Conservation (phyloP, 768 basidiomycete species). For the Kockovaella imperatae region DNA sequence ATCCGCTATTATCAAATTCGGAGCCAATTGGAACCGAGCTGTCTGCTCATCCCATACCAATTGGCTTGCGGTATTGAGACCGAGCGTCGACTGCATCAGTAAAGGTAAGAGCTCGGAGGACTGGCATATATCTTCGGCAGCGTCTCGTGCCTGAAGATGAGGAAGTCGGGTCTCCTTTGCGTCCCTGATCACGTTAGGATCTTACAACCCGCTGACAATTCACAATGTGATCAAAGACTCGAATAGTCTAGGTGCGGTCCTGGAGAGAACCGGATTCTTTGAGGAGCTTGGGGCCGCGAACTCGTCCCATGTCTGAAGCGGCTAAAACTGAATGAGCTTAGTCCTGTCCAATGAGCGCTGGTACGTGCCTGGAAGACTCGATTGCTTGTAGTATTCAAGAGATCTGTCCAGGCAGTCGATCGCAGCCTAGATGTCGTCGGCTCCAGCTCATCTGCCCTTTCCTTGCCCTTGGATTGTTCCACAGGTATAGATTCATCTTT, state of each 20-base stretch:
- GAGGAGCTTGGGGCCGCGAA: neutral
- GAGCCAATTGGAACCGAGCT: slow-evolving; percentile 13
- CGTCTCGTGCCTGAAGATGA: too few relatives aligned
- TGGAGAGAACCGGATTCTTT: slow-evolving; percentile 6
- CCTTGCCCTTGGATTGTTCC: too few relatives aligned
- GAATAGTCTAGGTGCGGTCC: slow-evolving; percentile 3
- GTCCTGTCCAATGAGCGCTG: neutral
- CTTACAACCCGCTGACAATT: neutral
- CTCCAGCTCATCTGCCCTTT: neutral
- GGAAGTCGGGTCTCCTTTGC: neutral
- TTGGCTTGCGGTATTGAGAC: slow-evolving; percentile 14
- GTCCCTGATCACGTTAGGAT: neutral
- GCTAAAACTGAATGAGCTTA: slow-evolving; percentile 3
- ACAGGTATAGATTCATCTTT: slow-evolving; percentile 8
- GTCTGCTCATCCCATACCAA: slow-evolving; percentile 21
- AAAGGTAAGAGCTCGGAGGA: slow-evolving; percentile 9
- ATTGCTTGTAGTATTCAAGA: slow-evolving; percentile 7
- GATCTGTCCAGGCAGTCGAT: too few relatives aligned
- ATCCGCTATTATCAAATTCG: neutral
- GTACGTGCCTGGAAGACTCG: slow-evolving; percentile 6
- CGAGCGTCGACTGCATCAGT: slow-evolving; percentile 26
- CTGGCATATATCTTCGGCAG: too few relatives aligned
- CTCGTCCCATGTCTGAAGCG: slow-evolving; percentile 18
- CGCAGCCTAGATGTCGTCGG: too few relatives aligned
- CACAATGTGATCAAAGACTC: slow-evolving; percentile 13